phyloP scores from a whole-genome alignment of 2,329 filamentous ascomycete genomes.

The Colletotrichum liaoningense region DNA sequence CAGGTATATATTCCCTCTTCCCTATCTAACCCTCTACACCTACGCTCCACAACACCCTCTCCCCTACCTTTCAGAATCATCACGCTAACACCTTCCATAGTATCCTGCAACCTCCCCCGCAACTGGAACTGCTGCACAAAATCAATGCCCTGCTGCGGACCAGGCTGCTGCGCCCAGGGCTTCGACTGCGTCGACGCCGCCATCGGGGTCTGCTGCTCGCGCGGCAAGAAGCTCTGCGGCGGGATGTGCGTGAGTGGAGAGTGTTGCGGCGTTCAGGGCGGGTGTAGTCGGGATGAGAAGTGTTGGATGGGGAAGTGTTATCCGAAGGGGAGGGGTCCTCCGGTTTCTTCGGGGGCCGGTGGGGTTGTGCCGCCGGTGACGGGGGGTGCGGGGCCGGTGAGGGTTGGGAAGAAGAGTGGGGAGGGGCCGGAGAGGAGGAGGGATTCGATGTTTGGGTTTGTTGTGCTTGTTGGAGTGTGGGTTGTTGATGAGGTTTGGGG shows the following conservation, averaged over 20 bases:
- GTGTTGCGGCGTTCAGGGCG: constrained; percentile 11
- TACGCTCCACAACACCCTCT: too few relatives aligned
- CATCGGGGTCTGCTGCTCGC: constrained; percentile 22
- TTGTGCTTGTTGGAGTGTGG: neutral
- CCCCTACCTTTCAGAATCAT: too few relatives aligned
- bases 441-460: neutral
- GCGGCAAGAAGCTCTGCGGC: constrained; percentile 13
- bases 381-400: too few relatives aligned
- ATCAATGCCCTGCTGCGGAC: constrained; percentile 13
- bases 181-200: constrained; percentile 22
- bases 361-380: neutral
- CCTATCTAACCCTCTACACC: too few relatives aligned
- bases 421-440: neutral
- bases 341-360: constrained; percentile 6
- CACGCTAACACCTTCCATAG: neutral
- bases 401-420: neutral
- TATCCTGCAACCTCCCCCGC: constrained; percentile 26
- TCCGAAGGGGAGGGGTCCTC: constrained; percentile 2
- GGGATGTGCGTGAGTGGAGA: constrained; percentile 13
- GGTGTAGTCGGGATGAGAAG: neutral
- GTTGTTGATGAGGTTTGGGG: neutral
- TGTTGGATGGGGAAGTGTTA: constrained; percentile 1
- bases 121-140: constrained; percentile 32
- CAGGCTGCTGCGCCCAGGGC: constrained; percentile 23
- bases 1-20: neutral